Percentiles rank a stretch among this genome's conserved stretches.
Conservation (phyloP, 768 basidiomycete genomes). For the Tephrocybe rancida region DNA sequence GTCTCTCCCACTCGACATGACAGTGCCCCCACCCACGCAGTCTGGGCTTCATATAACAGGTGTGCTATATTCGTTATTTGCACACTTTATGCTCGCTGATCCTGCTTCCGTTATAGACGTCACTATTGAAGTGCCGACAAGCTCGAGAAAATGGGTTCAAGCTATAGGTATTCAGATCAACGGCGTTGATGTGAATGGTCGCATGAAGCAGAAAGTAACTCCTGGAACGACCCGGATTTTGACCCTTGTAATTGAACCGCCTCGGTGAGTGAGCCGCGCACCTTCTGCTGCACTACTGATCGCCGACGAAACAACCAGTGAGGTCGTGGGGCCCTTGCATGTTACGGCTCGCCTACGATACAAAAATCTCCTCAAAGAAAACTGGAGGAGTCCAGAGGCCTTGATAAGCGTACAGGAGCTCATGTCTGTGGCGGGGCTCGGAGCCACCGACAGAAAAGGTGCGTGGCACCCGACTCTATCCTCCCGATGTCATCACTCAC, state of each 20-base stretch:
- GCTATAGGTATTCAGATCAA: constrained; percentile 11
- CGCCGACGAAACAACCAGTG: background rate
- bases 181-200: constrained; percentile 1
- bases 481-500: background rate
- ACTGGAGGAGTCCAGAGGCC: constrained; percentile 1
- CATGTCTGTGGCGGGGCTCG: background rate
- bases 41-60: constrained; percentile 3
- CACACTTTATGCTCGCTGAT: background rate
- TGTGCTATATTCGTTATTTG: background rate
- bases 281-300: background rate
- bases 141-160: constrained; percentile 13
- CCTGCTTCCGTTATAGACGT: constrained; percentile 3
- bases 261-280: constrained; percentile 3
- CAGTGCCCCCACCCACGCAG: background rate
- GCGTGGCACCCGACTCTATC: background rate
- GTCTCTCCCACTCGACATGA: background rate
- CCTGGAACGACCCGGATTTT: background rate
- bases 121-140: constrained; percentile 1
- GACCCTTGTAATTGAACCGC: constrained; percentile 1
- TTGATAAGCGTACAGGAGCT: background rate
- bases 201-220: background rate
- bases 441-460: background rate
- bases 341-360: constrained; percentile 9
- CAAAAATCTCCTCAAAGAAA: background rate
- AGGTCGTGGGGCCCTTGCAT: background rate